Conservation (phyloP, 148 eudicot species). For the Rhododendron mucronatum region DNA sequence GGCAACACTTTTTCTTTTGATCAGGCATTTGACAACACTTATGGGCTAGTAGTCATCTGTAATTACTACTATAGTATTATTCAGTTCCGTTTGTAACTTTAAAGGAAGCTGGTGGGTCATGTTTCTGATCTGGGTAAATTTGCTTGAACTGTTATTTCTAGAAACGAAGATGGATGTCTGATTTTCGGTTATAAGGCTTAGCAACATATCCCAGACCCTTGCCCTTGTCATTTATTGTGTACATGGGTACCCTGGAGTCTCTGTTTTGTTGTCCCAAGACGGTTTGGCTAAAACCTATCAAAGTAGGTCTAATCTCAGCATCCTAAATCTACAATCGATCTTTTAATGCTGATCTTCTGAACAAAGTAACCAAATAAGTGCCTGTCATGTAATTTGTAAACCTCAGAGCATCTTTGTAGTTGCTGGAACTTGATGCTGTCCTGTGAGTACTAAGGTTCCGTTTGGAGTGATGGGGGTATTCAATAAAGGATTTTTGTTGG, state of each 20-base stretch:
- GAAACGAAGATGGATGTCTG: neutral
- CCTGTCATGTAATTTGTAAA: neutral
- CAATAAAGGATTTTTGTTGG: neutral
- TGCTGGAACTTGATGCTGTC: neutral
- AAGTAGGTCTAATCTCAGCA: neutral
- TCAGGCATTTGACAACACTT: neutral
- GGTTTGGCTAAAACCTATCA: neutral
- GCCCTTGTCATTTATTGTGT: neutral
- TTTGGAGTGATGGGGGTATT: neutral
- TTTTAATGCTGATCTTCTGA: neutral
- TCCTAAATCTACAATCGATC: neutral
- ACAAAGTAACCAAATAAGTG: neutral
- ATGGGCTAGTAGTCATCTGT: too few species aligned
- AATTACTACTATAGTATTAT: neutral
- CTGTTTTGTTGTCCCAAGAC: neutral
- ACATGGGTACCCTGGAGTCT: neutral
- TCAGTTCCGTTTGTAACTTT: neutral
- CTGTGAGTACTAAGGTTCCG: neutral
- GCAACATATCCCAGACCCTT: neutral
- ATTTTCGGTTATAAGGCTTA: neutral
- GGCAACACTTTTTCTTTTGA: neutral
- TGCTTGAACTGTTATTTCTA: neutral
- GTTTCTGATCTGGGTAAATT: neutral
- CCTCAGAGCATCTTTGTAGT: neutral
- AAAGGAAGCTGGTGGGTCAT: neutral